Conservation (phyloP, 1,284 basidiomycete genomes). For the Rhodotorula mucilaginosa region DNA sequence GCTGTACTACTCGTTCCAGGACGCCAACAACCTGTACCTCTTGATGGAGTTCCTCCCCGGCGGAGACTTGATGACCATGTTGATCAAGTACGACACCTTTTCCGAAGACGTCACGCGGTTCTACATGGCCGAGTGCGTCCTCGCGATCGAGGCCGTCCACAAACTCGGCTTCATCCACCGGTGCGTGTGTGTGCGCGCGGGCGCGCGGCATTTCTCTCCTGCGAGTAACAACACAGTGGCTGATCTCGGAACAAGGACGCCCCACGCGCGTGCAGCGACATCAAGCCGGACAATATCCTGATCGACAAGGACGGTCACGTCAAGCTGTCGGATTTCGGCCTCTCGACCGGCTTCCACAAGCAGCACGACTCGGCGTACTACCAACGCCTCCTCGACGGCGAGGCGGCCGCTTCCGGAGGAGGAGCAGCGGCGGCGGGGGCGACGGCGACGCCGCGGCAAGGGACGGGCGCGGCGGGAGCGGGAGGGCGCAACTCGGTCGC, state of each 20-base stretch:
- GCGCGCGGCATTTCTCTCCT: neutral
- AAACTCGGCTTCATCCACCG: slow-evolving; percentile 98
- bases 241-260: neutral
- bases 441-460: neutral
- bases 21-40: slow-evolving; percentile 90
- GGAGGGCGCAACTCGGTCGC: slow-evolving; percentile 77
- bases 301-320: slow-evolving; percentile 91
- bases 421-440: neutral
- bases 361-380: slow-evolving; percentile 93
- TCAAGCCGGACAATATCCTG: slow-evolving; percentile 96
- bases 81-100: slow-evolving; percentile 99
- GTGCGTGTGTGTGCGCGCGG: too few species aligned
- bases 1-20: slow-evolving; percentile 98
- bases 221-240: neutral
- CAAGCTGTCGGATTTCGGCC: slow-evolving; percentile 93
- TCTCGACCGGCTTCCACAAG: slow-evolving; percentile 93
- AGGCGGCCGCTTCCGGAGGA: slow-evolving; percentile 25
- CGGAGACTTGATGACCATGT: slow-evolving; percentile 96
- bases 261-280: slow-evolving; percentile 62
- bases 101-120: slow-evolving; percentile 98
- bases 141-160: slow-evolving; percentile 97
- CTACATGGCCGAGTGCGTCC: slow-evolving; percentile 98
- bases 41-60: slow-evolving; percentile 99
- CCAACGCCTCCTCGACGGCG: slow-evolving; percentile 78
- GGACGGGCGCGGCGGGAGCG: slow-evolving; percentile 14